Evolutionary conservation across 139 green algal species (phyloP), one percentile per base, ranked within the genome.

Genomic region (Haematococcus lacustris): DNA sequence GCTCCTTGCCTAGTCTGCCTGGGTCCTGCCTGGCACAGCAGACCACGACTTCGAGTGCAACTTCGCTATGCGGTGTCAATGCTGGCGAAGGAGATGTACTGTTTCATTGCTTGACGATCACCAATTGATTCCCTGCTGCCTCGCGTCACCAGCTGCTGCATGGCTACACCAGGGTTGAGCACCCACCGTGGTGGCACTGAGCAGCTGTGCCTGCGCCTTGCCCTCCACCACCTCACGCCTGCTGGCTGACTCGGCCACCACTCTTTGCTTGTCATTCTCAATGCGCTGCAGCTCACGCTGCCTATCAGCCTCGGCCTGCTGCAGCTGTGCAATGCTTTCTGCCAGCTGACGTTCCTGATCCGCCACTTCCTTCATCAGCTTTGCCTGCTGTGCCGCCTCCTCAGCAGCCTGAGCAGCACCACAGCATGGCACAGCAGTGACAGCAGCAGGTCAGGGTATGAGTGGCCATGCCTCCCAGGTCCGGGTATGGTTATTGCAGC

Each of bases 241-340:
- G 3, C 51, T 59, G 4, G 51, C 57, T 32, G 39, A 53, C 17
- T 43, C 23, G 5, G 26, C 43, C 60, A 26, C 47, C 30, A 75
- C 41, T 4, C 38, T 50, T 3, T 33, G 47, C 38, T 47, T 57
- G 7, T 70, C 51, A 64, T 80, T 80, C 35, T n/a, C 51, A 2
- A 73, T 41, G 2, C 6, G n/a, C 70, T 80, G 75, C 62, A 73
- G 38, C 57, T 70, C 47, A 0, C 30, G 32, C 1, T 75, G n/a
- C 0, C 0, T 21, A 2, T 26, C 0, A 0, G 37, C 61, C n/a
- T n/a, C n/a, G n/a, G n/a, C n/a, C n/a, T n/a, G n/a, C n/a, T n/a
- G n/a, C n/a, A n/a, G n/a, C n/a, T n/a, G n/a, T n/a, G n/a, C n/a
- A n/a, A n/a, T n/a, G n/a, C n/a, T n/a, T n/a, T n/a, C n/a, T n/a